Evolutionary conservation across 73 alveolate genomes (phyloP), one percentile per base, ranked within the genome.

Genomic region (Paramecium primaurelia): DNA sequence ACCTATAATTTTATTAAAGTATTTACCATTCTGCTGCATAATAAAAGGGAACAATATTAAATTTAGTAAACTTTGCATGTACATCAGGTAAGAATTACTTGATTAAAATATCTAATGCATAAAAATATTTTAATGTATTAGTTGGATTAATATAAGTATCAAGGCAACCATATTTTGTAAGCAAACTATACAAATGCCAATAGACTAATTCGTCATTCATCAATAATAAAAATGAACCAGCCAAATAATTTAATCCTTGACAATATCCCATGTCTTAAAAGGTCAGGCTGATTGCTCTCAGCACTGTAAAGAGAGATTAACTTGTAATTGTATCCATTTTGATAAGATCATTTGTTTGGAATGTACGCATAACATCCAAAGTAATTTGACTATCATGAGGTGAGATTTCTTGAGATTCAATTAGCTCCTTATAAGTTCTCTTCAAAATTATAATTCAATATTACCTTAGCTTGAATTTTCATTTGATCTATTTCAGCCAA

Each of bases 181-280:
- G 88, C 28, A 89, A 73, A 89, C 94, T 89, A n/a, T 71, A 47
- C 12, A 89, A 40, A 77, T 71, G 86, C 86, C 77, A 89, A 89
- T 89, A 89, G 38, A 83, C 86, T 18, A 59, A 59, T 73, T 89
- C 94, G n/a, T 89, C 91, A 51, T 71, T 89, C 80, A 71, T 89
- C 37, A 71, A 44, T 18, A 89, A 28, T 59, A 89, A 47, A 71
- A 89, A 89, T 25, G 94, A 77, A 11, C 89, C 94, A 14, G 92
- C 92, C 7, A 89, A 38, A 51, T 71, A 89, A 73, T 89, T 89
- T 12, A 89, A 45, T 45, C 94, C 94, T 73, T 89, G 54, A 59
- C 94, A 89, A 89, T 89, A 89, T 7, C 94, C 94, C 94, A 89
- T 89, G 32, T 89, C 94, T 89, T 89, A 42, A 51, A 71, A 83